Evolutionary conservation across 2,329 filamentous ascomycete species (phyloP), one percentile per base, ranked within the genome.

Genomic region (Fusarium xylarioides): DNA sequence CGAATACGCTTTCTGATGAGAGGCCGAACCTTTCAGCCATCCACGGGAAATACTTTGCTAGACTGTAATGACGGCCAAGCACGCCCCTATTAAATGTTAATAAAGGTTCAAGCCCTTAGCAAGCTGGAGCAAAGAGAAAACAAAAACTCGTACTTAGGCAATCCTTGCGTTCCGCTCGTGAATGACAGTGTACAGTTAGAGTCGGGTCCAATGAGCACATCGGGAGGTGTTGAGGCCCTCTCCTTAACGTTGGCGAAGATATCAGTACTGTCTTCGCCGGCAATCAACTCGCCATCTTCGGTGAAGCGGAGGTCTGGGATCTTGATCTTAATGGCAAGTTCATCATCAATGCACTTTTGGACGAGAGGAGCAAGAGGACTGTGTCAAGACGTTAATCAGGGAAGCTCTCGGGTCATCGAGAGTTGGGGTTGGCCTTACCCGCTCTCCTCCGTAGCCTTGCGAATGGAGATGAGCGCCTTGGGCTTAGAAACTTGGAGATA

Each of bases 1-100:
- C 94, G 79, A 97, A 98, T 71, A 88, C 89, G 79, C 91, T 91
- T 46, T 93, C 87, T 14, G 91, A 86, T 2, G 90, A 91, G 53
- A 97, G 86, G 54, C 90, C 86, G 81, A 98, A 98, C 5, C 86
- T 59, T 21, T 38, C 26, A 28, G 56, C 56, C 44, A 59, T 59
- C 56, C 56, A 59, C 9, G 56, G 56, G 35, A 59, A 59, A 37
- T 59, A 59, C n/a, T 32, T 59, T 30, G 56, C 56, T 12, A 52
- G 46, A 28, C 56, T 52, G 44, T 59, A 32, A 38, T 59, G 56
- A 38, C 56, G 34, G 26, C 56, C 56, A 37, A 59, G 21, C 34
- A 59, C 44, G 16, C 56, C 44, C 56, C 56, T 59, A 21, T 56
- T n/a, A 15, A 56, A 26, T 7, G 30, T 56, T 44, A 56, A 23